These are phyloP conservation scores for Mucor irregularis DNA, from an alignment of 371 early-diverging fungal species.

Conservation along the genomic window DNA sequence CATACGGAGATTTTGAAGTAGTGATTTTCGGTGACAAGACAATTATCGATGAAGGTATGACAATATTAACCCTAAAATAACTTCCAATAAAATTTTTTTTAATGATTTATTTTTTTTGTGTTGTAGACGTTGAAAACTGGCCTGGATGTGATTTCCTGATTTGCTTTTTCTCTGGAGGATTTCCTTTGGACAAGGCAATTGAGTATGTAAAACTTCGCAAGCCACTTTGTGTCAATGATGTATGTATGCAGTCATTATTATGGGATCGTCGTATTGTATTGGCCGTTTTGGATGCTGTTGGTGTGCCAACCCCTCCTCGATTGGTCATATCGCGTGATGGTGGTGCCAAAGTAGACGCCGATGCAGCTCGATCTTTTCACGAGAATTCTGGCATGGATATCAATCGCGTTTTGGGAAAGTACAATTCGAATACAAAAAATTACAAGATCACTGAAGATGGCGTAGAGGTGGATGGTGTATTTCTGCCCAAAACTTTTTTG, in stretches of 20 bases:
- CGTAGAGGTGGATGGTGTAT: slow-evolving; percentile 67
- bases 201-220: slow-evolving; percentile 80
- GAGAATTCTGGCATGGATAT: slow-evolving; percentile 57
- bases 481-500: slow-evolving; percentile 91
- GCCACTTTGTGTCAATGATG: slow-evolving; percentile 91
- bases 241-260: slow-evolving; percentile 87
- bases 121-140: slow-evolving; percentile 85
- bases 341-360: slow-evolving; percentile 54
- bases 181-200: slow-evolving; percentile 94
- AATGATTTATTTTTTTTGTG: neutral
- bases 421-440: slow-evolving; percentile 21
- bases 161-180: slow-evolving; percentile 94
- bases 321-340: slow-evolving; percentile 77
- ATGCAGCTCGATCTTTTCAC: slow-evolving; percentile 40
- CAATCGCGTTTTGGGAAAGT: slow-evolving; percentile 29
- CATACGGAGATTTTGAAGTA: slow-evolving; percentile 78
- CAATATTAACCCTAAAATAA: neutral
- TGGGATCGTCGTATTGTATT: slow-evolving; percentile 94
- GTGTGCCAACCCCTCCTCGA: slow-evolving; percentile 89
- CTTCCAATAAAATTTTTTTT: slow-evolving; percentile 1
- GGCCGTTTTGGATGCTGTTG: slow-evolving; percentile 78
- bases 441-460: slow-evolving; percentile 57
- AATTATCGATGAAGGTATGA: slow-evolving; percentile 88
- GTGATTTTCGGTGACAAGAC: slow-evolving; percentile 96
- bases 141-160: slow-evolving; percentile 96